Base-by-base conservation (phyloP, 1,284 basidiomycete genomes). In the Waitea zeae region DNA sequence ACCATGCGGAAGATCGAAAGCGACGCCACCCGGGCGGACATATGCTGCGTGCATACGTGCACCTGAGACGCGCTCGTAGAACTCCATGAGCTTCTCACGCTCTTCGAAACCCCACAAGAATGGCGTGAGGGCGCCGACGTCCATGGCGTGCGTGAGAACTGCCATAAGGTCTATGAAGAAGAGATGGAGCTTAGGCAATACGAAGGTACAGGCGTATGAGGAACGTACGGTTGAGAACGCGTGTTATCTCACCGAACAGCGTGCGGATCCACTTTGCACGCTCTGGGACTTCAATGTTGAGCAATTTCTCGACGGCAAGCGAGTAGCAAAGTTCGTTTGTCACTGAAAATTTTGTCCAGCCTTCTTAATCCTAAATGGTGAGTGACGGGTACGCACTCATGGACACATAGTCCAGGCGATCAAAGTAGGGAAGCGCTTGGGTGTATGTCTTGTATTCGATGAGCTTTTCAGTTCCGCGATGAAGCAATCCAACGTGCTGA, bases 101-200 rank as follows among this genome's bases (percentile, higher is more conserved):
- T 98, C 93, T 60, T 98, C 93, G 67, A 98, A 97, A 49, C 92
- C 95, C 92, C 90, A 98, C 27, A 98, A 67, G 79, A 97, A 99
- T 32, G 93, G 95, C 1, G 95, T 99, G 5, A 99, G 69, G 42
- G 89, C 93, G 53, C 93, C 95, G 42, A 98, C 93, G 50, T 95
- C 89, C 86, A 89, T 89, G 36, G 81, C 78, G 60, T 95, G 87
- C 18, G 93, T 88, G 30, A 99, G 71, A 41, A 98, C 73, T 39
- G 93, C 93, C 95, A 99, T 98, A 44, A 97, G 67, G 54, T 97
- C 80, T 82, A 39, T 2, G 37, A 22, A 32, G 17, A n/a, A n/a
- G 14, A 19, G 5, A 35, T 27, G 15, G 34, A 38, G 17, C 43
- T 26, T 15, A 9, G 24, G 30, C 30, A 31, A 7, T 24, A 35